These are phyloP conservation scores for Sordariomycetes sp. DNA, from an alignment of 2,329 filamentous ascomycete genomes.

Conservation along the genomic window DNA sequence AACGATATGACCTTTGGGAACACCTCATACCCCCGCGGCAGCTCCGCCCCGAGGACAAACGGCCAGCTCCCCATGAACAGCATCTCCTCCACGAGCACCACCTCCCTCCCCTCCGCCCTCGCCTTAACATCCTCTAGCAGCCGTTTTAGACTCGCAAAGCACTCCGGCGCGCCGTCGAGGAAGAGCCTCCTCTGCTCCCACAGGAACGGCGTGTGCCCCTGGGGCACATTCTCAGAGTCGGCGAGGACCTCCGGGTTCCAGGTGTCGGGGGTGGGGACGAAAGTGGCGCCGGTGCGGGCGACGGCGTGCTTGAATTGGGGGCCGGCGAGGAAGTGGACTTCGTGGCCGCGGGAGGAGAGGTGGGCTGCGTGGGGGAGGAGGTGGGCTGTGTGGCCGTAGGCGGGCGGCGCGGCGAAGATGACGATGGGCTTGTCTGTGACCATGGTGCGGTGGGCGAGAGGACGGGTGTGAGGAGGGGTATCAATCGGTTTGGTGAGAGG, in stretches of 20 bases:
- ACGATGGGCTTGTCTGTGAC: slow-evolving; percentile 15
- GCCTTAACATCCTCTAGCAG: slow-evolving; percentile 21
- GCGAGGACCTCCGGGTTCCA: slow-evolving; percentile 11
- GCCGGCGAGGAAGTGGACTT: slow-evolving; percentile 28
- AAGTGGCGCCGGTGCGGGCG: slow-evolving; percentile 24
- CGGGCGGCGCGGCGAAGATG: slow-evolving; percentile 15
- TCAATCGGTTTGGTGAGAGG: too few species aligned
- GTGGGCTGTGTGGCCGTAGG: slow-evolving; percentile 19
- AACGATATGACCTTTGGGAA: slow-evolving; percentile 26
- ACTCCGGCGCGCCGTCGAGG: not conserved
- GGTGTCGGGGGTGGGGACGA: slow-evolving; percentile 12
- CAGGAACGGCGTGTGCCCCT: slow-evolving; percentile 18
- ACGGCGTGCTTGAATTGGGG: slow-evolving; percentile 21
- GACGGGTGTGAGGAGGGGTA: too few species aligned
- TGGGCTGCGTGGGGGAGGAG: slow-evolving; percentile 21
- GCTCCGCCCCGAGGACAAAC: slow-evolving; percentile 23
- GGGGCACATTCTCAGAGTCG: slow-evolving; percentile 8
- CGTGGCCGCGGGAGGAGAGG: slow-evolving; percentile 26
- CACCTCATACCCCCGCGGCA: slow-evolving; percentile 22
- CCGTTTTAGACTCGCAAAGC: slow-evolving; percentile 13
- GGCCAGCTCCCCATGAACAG: slow-evolving; percentile 25
- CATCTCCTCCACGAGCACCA: slow-evolving; percentile 32
- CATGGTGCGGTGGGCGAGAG: too few species aligned
- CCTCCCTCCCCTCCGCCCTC: slow-evolving; percentile 19
- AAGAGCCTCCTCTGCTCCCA: slow-evolving; percentile 13